phyloP scores from a whole-genome alignment of 2,329 filamentous ascomycete species.

The Ceratocystis huliohia region DNA sequence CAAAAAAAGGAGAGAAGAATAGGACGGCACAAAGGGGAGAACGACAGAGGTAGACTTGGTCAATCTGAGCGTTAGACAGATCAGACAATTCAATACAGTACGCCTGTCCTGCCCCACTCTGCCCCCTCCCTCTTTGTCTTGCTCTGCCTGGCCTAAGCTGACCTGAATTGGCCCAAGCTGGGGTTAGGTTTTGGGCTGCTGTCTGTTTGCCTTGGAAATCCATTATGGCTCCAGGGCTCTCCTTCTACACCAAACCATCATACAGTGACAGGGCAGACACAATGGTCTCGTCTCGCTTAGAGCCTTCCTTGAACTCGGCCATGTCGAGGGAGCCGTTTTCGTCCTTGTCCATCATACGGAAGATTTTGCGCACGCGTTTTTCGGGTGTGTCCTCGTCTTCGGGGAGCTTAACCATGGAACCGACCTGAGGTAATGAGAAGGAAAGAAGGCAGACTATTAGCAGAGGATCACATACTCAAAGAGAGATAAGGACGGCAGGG shows the following conservation, averaged over 20 bases:
- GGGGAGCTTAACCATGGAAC: constrained; percentile 96
- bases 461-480: background rate
- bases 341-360: constrained; percentile 99
- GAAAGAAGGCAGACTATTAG: background rate
- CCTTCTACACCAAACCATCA: constrained; percentile 68
- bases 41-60: background rate
- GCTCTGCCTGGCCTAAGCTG: background rate
- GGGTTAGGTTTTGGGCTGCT: too few relatives aligned
- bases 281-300: constrained; percentile 97
- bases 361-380: constrained; percentile 96
- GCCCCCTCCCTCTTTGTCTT: background rate
- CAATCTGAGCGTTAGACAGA: background rate
- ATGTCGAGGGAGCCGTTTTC: constrained; percentile 95
- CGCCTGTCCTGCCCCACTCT: too few relatives aligned
- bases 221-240: too few relatives aligned
- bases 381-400: constrained; percentile 98
- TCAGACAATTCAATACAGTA: constrained; percentile 1
- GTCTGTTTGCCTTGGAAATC: too few relatives aligned
- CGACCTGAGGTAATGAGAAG: constrained; percentile 48
- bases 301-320: constrained; percentile 97
- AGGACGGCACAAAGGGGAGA: background rate
- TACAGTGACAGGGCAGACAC: constrained; percentile 94
- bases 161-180: too few relatives aligned
- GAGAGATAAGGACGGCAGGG: background rate
- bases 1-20: background rate